Evolutionary conservation across 1,139 yeast genomes (phyloP), one percentile per base, ranked within the genome.

Genomic region (Citeromyces siamensis): DNA sequence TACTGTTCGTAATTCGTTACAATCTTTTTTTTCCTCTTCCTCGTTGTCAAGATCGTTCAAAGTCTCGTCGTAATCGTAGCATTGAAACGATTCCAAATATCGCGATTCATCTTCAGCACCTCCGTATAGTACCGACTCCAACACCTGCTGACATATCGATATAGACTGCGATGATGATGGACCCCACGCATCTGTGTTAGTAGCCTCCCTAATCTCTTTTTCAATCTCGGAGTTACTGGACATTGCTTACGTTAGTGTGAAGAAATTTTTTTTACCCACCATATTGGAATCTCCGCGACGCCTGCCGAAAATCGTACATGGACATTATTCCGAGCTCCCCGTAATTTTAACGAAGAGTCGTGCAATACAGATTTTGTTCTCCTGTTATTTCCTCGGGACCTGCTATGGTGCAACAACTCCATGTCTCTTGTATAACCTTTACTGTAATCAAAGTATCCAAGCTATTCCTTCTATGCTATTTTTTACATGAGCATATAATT

Each of bases 151-250:
- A 44, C 41, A 19, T 44, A 44, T 34, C 38, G 59, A 59, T 21
- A 50, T 49, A 41, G 61, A 44, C 41, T 64, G 66, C 35, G 55
- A 52, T 7, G 60, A 52, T 0, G 68, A 59, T 6, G 70, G 70
- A 3, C 70, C 70, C 70, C 70, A 64, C 3, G 62, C 45, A 43
- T 64, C 70, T 5, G 68, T 64, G 37, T 62, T 64, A 10, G 69
- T 64, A 5, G 68, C 63, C 38, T 60, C 58, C 38, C 70, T 49
- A 5, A 64, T 52, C 35, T 56, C 54, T 12, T 60, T 53, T 40
- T 56, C 55, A 44, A 58, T 40, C 46, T 61, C 50, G 46, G 66
- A 44, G 34, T 50, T 45, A 14, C 52, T 49, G 17, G 53, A 44
- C 13, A 49, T 38, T 5, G 53, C 52, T 46, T 19, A 14, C 13